These are phyloP conservation scores for Trichomonas gallinae DNA, from an alignment of 208 protist species.

Conservation along the genomic window DNA sequence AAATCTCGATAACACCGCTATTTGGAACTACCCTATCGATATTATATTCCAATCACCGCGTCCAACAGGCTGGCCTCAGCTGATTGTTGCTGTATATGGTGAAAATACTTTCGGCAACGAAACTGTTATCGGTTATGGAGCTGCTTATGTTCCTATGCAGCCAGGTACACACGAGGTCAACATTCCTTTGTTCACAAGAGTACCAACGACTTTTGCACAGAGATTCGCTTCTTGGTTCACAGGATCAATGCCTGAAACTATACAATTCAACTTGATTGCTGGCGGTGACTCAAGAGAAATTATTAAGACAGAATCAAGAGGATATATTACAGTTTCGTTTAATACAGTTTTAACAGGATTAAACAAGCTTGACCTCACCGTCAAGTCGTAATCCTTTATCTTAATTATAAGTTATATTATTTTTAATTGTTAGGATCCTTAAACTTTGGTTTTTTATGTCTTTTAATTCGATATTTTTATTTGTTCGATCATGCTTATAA, in stretches of 20 bases:
- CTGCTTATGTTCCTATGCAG: constrained; percentile 21
- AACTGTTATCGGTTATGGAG: constrained; percentile 29
- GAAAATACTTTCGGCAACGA: constrained; percentile 30
- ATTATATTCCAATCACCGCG: constrained; percentile 13
- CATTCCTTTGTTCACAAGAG: not conserved
- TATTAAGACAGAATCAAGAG: not conserved
- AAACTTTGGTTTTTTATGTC: too few species aligned
- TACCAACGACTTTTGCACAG: not conserved
- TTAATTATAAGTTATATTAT: not conserved
- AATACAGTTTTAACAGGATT: not conserved
- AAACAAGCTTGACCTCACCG: not conserved
- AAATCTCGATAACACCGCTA: not conserved
- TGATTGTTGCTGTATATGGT: constrained; percentile 27
- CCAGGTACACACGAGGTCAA: constrained; percentile 5
- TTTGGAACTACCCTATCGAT: constrained; percentile 31
- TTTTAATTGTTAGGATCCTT: not conserved
- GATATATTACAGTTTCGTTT: not conserved
- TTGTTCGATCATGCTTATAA: too few species aligned
- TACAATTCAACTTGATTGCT: not conserved
- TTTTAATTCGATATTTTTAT: too few species aligned
- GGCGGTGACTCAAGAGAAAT: constrained; percentile 16
- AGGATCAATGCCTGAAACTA: constrained; percentile 8
- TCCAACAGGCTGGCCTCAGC: constrained; percentile 27
- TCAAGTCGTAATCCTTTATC: not conserved
- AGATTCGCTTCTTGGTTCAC: not conserved